phyloP scores from a whole-genome alignment of 2,329 filamentous ascomycete species.

The Stagonosporopsis rhizophila region DNA sequence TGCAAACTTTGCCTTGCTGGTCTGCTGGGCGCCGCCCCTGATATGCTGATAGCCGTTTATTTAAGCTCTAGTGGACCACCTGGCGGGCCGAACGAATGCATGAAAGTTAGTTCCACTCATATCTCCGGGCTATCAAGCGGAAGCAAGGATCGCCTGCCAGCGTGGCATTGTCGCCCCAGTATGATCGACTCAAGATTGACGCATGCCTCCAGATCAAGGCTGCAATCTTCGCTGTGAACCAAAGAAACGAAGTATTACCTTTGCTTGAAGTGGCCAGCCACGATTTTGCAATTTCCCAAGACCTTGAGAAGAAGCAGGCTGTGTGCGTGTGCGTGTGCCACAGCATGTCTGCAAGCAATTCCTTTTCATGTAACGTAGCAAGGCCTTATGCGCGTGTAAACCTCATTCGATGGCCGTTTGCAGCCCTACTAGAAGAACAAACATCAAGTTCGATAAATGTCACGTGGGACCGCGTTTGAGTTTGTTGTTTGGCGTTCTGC shows the following conservation, averaged over 20 bases:
- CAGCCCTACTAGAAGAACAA: background rate
- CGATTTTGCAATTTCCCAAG: constrained; percentile 16
- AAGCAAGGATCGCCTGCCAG: constrained; percentile 20
- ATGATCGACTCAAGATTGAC: constrained; percentile 4
- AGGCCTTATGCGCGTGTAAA: background rate
- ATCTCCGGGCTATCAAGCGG: constrained; percentile 12
- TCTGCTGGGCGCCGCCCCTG: constrained; percentile 11
- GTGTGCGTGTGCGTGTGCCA: background rate
- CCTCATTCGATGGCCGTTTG: background rate
- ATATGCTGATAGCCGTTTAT: constrained; percentile 19
- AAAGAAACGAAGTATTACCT: background rate
- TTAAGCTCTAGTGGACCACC: constrained; percentile 12
- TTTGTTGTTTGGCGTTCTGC: background rate
- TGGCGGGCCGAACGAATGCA: constrained; percentile 13
- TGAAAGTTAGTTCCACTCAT: constrained; percentile 15
- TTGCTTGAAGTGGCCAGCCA: background rate
- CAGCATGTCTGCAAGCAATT: background rate
- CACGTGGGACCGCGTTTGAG: constrained; percentile 11
- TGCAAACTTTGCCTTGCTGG: background rate
- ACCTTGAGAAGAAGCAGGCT: background rate
- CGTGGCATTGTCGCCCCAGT: constrained; percentile 13
- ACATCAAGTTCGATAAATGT: background rate
- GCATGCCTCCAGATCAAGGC: background rate
- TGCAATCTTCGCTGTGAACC: background rate
- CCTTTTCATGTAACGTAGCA: background rate